Conservation (phyloP, 306 rosid genomes). For the Prosopis cineraria region DNA sequence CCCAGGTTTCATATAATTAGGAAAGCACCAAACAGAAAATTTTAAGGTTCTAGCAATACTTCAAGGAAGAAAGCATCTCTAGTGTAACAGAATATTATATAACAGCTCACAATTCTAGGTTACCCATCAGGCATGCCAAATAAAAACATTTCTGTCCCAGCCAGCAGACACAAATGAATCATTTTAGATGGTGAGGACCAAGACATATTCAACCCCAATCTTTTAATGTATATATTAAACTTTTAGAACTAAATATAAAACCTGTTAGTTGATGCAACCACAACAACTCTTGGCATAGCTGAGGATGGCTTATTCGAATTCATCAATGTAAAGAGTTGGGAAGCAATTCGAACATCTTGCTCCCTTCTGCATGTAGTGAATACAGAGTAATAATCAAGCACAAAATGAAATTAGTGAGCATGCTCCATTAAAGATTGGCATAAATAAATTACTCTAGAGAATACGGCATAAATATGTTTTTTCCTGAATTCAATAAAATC, state of each 20-base stretch:
- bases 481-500: constrained; percentile 7
- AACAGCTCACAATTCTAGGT: background rate
- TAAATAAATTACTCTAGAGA: no score
- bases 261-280: constrained; percentile 97
- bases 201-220: background rate
- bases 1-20: constrained; percentile 3
- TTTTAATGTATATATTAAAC: constrained; percentile 22
- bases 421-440: no score
- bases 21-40: constrained; percentile 13
- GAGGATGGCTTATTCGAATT: constrained; percentile 64
- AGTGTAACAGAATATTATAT: background rate
- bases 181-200: constrained; percentile 4
- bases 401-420: background rate
- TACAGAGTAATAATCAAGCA: background rate
- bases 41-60: background rate
- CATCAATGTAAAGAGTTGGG: constrained; percentile 75
- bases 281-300: constrained; percentile 60
- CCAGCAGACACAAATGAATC: background rate
- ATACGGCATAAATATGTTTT: constrained; percentile 24
- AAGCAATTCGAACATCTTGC: constrained; percentile 80
- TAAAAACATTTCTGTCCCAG: background rate
- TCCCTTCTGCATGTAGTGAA: constrained; percentile 62
- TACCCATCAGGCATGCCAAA: background rate
- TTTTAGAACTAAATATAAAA: constrained; percentile 23
- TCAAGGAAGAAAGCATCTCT: background rate